phyloP scores from a whole-genome alignment of 805 yeast species.

The Jamesozyma piceae region DNA sequence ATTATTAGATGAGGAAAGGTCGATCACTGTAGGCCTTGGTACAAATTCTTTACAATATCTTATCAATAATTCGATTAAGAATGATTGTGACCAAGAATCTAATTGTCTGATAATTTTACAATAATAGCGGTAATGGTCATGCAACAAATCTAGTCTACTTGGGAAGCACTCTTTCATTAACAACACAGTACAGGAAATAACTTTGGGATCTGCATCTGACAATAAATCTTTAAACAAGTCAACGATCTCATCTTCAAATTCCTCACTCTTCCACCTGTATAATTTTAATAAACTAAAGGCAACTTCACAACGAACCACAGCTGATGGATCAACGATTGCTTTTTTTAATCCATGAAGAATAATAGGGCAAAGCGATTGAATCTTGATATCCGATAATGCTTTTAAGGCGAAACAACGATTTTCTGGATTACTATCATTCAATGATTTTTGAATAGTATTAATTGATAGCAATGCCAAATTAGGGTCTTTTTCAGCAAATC shows the following conservation, averaged over 20 bases:
- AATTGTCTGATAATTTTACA: slow-evolving; percentile 42
- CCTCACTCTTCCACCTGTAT: slow-evolving; percentile 33
- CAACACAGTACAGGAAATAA: slow-evolving; percentile 59
- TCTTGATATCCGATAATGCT: slow-evolving; percentile 72
- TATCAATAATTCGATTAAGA: slow-evolving; percentile 51
- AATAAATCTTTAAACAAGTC: slow-evolving; percentile 45
- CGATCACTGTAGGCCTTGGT: slow-evolving; percentile 41
- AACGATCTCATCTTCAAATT: slow-evolving; percentile 41
- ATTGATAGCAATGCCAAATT: slow-evolving; percentile 84
- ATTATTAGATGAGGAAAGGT: slow-evolving; percentile 24
- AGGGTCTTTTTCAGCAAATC: slow-evolving; percentile 76
- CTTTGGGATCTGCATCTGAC: slow-evolving; percentile 56
- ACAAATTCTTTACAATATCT: slow-evolving; percentile 58
- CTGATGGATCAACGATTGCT: slow-evolving; percentile 58
- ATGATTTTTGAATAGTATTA: slow-evolving; percentile 80
- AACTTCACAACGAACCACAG: slow-evolving; percentile 70
- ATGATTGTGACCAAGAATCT: slow-evolving; percentile 65
- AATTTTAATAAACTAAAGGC: slow-evolving; percentile 65
- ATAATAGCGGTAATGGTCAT: slow-evolving; percentile 55
- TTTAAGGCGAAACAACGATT: slow-evolving; percentile 66
- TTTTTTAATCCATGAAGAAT: slow-evolving; percentile 63
- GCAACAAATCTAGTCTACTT: slow-evolving; percentile 55
- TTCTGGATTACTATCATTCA: slow-evolving; percentile 60
- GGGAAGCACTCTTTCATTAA: slow-evolving; percentile 46
- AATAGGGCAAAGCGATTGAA: slow-evolving; percentile 74